phyloP scores from a whole-genome alignment of 1,139 yeast genomes.

The Yamadazyma blattariae region DNA sequence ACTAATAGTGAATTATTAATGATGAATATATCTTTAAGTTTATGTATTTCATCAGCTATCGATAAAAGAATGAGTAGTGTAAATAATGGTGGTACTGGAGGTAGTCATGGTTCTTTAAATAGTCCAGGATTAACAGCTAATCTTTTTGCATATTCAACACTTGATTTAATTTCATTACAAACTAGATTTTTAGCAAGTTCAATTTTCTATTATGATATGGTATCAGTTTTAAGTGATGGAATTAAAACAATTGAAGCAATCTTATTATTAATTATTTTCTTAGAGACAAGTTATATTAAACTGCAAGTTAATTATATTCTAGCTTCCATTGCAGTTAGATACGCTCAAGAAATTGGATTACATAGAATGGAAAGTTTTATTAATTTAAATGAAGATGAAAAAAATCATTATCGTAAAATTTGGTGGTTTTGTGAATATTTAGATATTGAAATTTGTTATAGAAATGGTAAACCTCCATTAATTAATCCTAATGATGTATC shows the following conservation, averaged over 20 bases:
- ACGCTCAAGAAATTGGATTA: constrained; percentile 64
- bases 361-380: constrained; percentile 53
- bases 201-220: constrained; percentile 46
- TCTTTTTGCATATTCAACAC: constrained; percentile 8
- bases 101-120: neutral
- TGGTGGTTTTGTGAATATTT: constrained; percentile 58
- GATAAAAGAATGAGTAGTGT: constrained; percentile 14
- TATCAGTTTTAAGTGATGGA: constrained; percentile 50
- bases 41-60: constrained; percentile 22
- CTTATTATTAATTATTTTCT: constrained; percentile 40
- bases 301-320: constrained; percentile 45
- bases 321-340: constrained; percentile 51
- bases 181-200: constrained; percentile 32
- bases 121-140: constrained; percentile 8
- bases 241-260: constrained; percentile 49
- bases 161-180: constrained; percentile 20
- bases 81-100: constrained; percentile 3
- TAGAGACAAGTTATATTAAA: constrained; percentile 41
- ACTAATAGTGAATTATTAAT: constrained; percentile 30
- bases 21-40: constrained; percentile 30
- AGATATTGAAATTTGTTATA: constrained; percentile 55
- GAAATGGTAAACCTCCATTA: constrained; percentile 60
- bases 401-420: constrained; percentile 34
- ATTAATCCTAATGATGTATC: constrained; percentile 52
- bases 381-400: constrained; percentile 36